These are phyloP conservation scores for Plasmodium ovale DNA, from an alignment of 169 alveolate genomes.

Conservation along the genomic window DNA sequence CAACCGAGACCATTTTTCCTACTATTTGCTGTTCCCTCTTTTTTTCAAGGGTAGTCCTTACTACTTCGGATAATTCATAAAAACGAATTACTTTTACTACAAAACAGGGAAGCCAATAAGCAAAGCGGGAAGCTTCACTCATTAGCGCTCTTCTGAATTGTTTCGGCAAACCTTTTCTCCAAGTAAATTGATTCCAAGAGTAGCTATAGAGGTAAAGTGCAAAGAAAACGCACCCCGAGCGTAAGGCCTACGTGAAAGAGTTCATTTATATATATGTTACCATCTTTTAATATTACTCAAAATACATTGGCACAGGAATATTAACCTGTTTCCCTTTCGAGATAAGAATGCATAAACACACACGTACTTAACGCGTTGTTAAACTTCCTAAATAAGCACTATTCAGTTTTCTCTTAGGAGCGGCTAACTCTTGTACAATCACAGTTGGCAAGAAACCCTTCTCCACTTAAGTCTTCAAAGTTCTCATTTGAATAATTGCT, in stretches of 20 bases:
- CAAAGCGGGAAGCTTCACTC: background rate
- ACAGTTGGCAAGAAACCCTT: constrained; percentile 94
- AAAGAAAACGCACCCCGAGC: constrained; percentile 93
- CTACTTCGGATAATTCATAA: constrained; percentile 40
- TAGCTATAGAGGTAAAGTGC: constrained; percentile 90
- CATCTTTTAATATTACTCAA: constrained; percentile 85
- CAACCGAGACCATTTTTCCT: background rate
- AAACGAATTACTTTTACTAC: constrained; percentile 63
- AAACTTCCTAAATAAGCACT: constrained; percentile 44
- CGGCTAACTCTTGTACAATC: constrained; percentile 94
- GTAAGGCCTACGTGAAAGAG: constrained; percentile 91
- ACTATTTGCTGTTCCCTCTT: constrained; percentile 43
- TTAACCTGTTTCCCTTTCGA: constrained; percentile 92
- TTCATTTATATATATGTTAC: constrained; percentile 82
- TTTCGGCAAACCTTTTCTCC: constrained; percentile 88
- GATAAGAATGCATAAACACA: constrained; percentile 18
- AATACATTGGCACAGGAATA: constrained; percentile 88
- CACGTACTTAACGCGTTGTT: constrained; percentile 73
- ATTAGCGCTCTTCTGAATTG: background rate
- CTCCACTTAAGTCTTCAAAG: constrained; percentile 96
- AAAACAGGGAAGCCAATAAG: constrained; percentile 1
- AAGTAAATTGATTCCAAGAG: constrained; percentile 92
- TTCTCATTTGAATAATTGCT: constrained; percentile 93
- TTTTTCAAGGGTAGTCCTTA: constrained; percentile 72
- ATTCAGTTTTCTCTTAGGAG: constrained; percentile 91